Base-by-base conservation (phyloP, 306 rosid genomes). In the Dalbergia oliveri region DNA sequence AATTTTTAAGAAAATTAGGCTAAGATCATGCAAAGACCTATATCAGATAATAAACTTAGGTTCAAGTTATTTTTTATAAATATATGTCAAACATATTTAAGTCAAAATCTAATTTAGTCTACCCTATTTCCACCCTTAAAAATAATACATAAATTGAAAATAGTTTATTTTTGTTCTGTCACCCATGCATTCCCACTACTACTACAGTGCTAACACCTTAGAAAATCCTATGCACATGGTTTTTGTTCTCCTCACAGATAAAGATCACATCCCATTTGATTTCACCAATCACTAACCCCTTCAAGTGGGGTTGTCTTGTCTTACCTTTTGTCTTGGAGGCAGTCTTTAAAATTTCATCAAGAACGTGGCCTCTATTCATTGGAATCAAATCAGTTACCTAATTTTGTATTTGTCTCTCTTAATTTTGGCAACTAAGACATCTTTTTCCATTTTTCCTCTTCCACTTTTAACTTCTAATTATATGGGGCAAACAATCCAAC, bases 151-250 rank as follows among this genome's bases (percentile, higher is more conserved):
- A 2, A 26, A 26, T 26, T 2, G 31, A 37, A 8, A 37, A 4
- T 37, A 37, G 41, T 4, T 37, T 4, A 37, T 37, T 37, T 37
- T 37, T 4, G 7, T 37, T 37, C 41, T 6, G 3, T 14, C 81
- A 58, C 54, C 84, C 82, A 74, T 78, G 80, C 80, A 75, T 81
- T n/a, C 23, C 19, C 59, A 56, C 79, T 73, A 69, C 80, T 74
- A 11, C 5, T n/a, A 53, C 11, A 50, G 5, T 11, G 5, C 7
- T 13, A 35, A 15, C 8, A 59, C 31, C 33, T 76, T 77, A 78
- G 45, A 51, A 72, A 41, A 72, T 76, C 80, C 57, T 5, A 67
- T 69, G 75, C 89, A 83, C 85, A 86, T 86, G 85, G 80, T 26
- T 18, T 23, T 69, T 83, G 60, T 76, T 82, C 69, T 63, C 63